These are phyloP conservation scores for Alternaria ventricosa DNA, from an alignment of 2,329 filamentous ascomycete species.

Conservation along the genomic window DNA sequence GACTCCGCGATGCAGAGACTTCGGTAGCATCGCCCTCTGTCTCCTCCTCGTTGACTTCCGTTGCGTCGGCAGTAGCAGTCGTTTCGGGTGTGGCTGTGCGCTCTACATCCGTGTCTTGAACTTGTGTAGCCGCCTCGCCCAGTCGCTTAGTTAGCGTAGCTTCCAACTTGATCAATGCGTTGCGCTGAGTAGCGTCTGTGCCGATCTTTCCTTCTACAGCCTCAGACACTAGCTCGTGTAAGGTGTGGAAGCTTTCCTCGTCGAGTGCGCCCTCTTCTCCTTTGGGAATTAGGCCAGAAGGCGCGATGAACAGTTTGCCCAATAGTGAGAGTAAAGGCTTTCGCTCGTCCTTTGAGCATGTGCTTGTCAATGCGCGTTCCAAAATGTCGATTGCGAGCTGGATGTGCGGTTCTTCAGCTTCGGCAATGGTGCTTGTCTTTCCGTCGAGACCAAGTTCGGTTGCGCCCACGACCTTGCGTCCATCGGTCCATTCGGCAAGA, in stretches of 20 bases:
- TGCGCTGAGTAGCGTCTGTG: constrained; percentile 59
- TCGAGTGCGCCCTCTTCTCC: constrained; percentile 23
- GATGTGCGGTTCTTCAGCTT: constrained; percentile 81
- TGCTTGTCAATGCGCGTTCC: constrained; percentile 71
- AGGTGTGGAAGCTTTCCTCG: constrained; percentile 33
- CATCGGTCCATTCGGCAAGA: constrained; percentile 94
- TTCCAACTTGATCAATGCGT: constrained; percentile 62
- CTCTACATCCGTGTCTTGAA: constrained; percentile 13
- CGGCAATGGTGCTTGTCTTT: constrained; percentile 62
- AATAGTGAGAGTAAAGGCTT: constrained; percentile 71
- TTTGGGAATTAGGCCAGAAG: constrained; percentile 53
- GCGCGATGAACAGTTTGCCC: constrained; percentile 79
- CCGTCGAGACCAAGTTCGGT: constrained; percentile 50
- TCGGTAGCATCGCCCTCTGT: constrained; percentile 22
- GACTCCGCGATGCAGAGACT: constrained; percentile 20
- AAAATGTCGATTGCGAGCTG: constrained; percentile 79
- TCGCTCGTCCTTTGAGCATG: constrained; percentile 78
- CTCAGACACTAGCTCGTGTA: constrained; percentile 56
- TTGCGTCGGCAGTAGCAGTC: constrained; percentile 18
- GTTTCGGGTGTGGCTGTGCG: constrained; percentile 18
- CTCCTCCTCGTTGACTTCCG: constrained; percentile 13
- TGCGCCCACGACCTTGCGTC: constrained; percentile 74
- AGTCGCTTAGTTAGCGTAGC: constrained; percentile 60
- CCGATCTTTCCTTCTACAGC: constrained; percentile 58
- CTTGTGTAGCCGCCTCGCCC: constrained; percentile 36